Base-by-base conservation (phyloP, 2,329 filamentous ascomycete genomes). In the Diplodia sapinea region DNA sequence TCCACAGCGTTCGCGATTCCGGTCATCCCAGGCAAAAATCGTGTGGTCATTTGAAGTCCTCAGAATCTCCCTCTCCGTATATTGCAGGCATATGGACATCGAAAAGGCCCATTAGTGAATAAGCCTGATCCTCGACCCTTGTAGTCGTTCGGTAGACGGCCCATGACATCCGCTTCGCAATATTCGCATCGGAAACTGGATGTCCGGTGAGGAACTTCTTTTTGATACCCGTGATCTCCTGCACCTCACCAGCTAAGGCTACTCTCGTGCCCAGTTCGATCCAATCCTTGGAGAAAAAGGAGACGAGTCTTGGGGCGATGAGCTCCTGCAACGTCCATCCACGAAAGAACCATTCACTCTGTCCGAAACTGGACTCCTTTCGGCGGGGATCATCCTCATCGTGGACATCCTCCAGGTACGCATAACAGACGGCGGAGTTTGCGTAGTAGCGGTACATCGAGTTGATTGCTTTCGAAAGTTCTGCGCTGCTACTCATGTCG, bases 31-130 rank as follows among this genome's bases (percentile, higher is more conserved):
- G 15, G 52, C 52, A 12, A 55, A 55, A 17, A 55, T 36, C 15
- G 29, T 36, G 5, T 55, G 17, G 31, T 55, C 52, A 17, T 20
- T 36, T 1, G 52, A 55, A 3, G 15, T 20, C n/a, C n/a, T 55
- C 11, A 55, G 17, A 6, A 38, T 55, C 17, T 55, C 52, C 1
- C 13, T 55, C 29, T 17, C 52, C 52, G 11, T 55, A 55, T 4
- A 55, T 55, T 3, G 23, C 6, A 12, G 52, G 52, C 67, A 71
- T 47, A 38, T 68, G 69, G 12, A 74, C 71, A 31, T 68, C 72
- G 52, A 74, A 74, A 12, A 74, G 68, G 0, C 74, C 74, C 17
- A 73, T 68, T 47, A 75, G 66, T 52, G 70, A 73, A 63, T 73
- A 74, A 0, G 65, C 72, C 66, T 38, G 43, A 67, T 74, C 71